phyloP scores from a whole-genome alignment of 106 monocot genomes.

The Dioscorea dumetorum region DNA sequence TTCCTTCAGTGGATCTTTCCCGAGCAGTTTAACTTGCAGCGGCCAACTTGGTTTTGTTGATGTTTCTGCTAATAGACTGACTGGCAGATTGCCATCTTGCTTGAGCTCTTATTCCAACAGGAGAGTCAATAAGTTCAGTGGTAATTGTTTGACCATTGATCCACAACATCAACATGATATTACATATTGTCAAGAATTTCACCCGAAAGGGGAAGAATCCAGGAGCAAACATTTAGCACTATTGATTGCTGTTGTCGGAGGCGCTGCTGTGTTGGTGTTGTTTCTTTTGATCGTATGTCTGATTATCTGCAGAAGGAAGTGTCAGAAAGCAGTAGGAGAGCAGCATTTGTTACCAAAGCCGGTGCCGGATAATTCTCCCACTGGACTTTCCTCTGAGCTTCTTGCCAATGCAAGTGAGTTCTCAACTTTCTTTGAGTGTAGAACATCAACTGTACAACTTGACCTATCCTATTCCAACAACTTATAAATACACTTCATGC shows the following conservation, averaged over 20 bases:
- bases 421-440: too few species aligned
- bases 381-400: conserved; percentile 72
- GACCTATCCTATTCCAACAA: too few species aligned
- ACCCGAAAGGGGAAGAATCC: conserved; percentile 11
- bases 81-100: conserved; percentile 65
- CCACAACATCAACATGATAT: conserved; percentile 51
- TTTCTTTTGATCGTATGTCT: conserved; percentile 42
- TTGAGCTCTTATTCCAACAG: conserved; percentile 53
- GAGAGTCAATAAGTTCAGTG: conserved; percentile 48
- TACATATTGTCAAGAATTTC: conserved; percentile 39
- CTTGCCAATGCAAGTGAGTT: conserved; percentile 77
- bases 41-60: conserved; percentile 77
- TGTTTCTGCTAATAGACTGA: conserved; percentile 62
- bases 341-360: conserved; percentile 47
- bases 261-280: conserved; percentile 27
- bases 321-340: conserved; percentile 26
- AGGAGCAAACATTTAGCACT: conserved; percentile 26
- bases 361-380: conserved; percentile 30
- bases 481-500: too few species aligned
- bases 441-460: too few species aligned
- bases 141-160: conserved; percentile 65
- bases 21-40: conserved; percentile 49
- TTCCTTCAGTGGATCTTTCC: conserved; percentile 63
- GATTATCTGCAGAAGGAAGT: conserved; percentile 41
- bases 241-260: conserved; percentile 46